Conservation (phyloP, 306 rosid species). For the Glycine tomentella region DNA sequence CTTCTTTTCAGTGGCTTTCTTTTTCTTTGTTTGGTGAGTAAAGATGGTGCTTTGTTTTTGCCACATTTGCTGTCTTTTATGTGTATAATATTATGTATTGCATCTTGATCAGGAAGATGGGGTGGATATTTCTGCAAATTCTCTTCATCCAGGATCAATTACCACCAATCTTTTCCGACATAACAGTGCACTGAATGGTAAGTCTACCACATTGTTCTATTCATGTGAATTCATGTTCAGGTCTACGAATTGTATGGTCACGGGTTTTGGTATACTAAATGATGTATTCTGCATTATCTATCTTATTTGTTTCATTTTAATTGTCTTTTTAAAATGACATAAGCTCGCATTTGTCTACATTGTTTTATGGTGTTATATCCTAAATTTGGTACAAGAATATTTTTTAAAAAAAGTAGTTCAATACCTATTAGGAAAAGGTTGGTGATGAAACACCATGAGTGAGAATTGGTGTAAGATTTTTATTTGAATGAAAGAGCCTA, state of each 20-base stretch:
- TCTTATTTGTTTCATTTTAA: background rate
- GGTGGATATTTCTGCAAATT: slow-evolving; percentile 74
- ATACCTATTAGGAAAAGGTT: slow-evolving; percentile 13
- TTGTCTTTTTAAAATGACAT: slow-evolving; percentile 19
- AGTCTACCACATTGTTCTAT: slow-evolving; percentile 2
- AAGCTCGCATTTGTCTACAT: slow-evolving; percentile 7
- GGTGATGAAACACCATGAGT: background rate
- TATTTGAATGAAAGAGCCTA: background rate
- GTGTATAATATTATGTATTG: slow-evolving; percentile 30
- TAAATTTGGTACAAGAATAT: slow-evolving; percentile 10
- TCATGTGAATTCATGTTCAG: slow-evolving; percentile 28
- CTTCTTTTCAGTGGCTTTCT: background rate
- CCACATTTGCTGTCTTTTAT: slow-evolving; percentile 20
- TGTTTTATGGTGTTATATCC: background rate
- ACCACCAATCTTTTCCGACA: slow-evolving; percentile 75
- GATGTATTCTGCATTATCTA: slow-evolving; percentile 3
- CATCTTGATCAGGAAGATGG: slow-evolving; percentile 76
- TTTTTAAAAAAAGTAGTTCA: background rate
- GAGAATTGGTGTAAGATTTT: background rate
- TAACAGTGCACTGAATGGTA: slow-evolving; percentile 52
- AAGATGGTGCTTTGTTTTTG: slow-evolving; percentile 10
- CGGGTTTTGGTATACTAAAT: slow-evolving; percentile 10
- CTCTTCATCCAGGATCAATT: slow-evolving; percentile 89
- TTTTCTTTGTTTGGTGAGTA: background rate
- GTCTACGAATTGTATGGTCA: slow-evolving; percentile 4